phyloP scores from a whole-genome alignment of 805 yeast genomes.

The Clavispora vitiphila region DNA sequence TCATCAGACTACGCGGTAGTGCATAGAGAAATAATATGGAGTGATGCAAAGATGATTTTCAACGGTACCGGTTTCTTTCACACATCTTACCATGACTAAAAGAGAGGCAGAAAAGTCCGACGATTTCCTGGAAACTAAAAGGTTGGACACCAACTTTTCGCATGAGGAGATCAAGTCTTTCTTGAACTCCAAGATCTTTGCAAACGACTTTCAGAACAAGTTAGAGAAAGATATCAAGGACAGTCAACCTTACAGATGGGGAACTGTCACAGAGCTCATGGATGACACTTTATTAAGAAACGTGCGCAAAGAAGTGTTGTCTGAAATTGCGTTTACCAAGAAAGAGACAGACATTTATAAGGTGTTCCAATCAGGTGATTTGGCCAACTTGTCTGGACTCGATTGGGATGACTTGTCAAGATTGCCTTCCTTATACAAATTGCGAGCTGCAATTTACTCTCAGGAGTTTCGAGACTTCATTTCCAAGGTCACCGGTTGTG shows the following conservation, averaged over 20 bases:
- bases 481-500: constrained; percentile 76
- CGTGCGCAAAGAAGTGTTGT: constrained; percentile 80
- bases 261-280: constrained; percentile 67
- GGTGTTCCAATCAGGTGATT: constrained; percentile 83
- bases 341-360: constrained; percentile 97
- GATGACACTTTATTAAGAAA: constrained; percentile 71
- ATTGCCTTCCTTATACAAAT: constrained; percentile 68
- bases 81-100: constrained; percentile 8
- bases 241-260: constrained; percentile 86
- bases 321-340: constrained; percentile 81
- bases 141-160: constrained; percentile 14
- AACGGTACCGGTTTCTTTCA: neutral
- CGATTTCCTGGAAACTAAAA: constrained; percentile 2
- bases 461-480: constrained; percentile 76
- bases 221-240: constrained; percentile 42
- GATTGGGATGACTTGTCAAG: constrained; percentile 68
- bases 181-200: constrained; percentile 49
- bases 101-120: constrained; percentile 5
- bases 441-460: constrained; percentile 85
- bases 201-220: constrained; percentile 29
- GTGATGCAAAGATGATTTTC: neutral
- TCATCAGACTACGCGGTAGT: neutral
- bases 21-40: neutral
- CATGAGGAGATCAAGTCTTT: constrained; percentile 34
- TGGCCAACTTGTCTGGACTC: constrained; percentile 86